Evolutionary conservation across 2,329 filamentous ascomycete species (phyloP).

Genomic region (Ceratocystis huliohia): DNA sequence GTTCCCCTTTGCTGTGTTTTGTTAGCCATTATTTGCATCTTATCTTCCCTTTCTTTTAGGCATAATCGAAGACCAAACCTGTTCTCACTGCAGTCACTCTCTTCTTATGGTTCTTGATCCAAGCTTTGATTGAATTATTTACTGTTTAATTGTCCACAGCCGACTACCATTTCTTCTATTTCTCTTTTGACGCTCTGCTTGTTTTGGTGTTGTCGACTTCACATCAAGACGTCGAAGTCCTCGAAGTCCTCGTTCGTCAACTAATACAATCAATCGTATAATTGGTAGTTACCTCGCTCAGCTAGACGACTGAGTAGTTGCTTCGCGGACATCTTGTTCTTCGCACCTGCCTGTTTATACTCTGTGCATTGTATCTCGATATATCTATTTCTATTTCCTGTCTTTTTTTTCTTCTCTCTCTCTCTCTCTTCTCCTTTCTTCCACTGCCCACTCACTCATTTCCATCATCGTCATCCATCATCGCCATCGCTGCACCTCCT

Average conservation of each 20-base stretch:
- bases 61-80: background rate
- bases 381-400: background rate
- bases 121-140: background rate
- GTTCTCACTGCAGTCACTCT: background rate
- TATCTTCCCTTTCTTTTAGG: background rate
- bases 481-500: background rate
- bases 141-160: background rate
- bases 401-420: background rate
- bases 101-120: background rate
- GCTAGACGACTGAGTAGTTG: background rate
- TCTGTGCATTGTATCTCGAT: background rate
- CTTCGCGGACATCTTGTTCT: background rate
- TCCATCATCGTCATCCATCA: background rate
- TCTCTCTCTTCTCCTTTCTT: slow-evolving; percentile 2
- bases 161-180: background rate
- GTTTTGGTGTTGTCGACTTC: background rate
- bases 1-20: background rate
- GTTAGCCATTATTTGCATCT: background rate
- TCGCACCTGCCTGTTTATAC: background rate
- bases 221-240: background rate
- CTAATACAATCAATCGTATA: background rate
- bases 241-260: background rate
- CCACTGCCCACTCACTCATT: background rate
- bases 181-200: background rate
- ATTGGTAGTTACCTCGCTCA: background rate